phyloP scores from a whole-genome alignment of 2,329 filamentous ascomycete genomes.

The Hypoxylon sp. region DNA sequence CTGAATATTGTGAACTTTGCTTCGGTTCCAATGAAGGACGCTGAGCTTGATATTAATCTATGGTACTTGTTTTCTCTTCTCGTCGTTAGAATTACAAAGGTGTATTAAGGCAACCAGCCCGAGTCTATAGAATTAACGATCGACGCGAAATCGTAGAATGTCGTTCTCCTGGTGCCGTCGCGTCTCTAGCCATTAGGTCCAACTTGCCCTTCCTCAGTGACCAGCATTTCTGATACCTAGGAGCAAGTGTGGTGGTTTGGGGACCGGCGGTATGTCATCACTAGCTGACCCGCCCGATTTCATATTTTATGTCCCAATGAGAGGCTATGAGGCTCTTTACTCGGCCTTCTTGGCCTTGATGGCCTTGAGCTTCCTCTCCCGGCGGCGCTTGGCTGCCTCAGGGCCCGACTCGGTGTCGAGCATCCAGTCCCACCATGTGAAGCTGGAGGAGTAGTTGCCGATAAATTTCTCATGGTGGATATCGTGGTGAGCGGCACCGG shows the following conservation, averaged over 20 bases:
- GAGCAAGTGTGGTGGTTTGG: conserved; percentile 26
- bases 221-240: conserved; percentile 41
- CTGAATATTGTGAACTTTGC: conserved; percentile 11
- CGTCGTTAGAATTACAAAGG: conserved; percentile 42
- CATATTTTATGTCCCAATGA: conserved; percentile 19
- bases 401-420: conserved; percentile 94
- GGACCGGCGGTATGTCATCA: conserved; percentile 18
- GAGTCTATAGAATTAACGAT: conserved; percentile 48
- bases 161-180: conserved; percentile 20
- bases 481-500: conserved; percentile 96
- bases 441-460: conserved; percentile 97
- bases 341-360: conserved; percentile 78
- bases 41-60: conserved; percentile 46
- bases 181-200: conserved; percentile 22
- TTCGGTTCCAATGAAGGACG: conserved; percentile 39
- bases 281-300: conserved; percentile 15
- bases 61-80: conserved; percentile 35
- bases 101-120: conserved; percentile 44
- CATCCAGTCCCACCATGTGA: conserved; percentile 98
- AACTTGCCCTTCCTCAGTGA: conserved; percentile 35
- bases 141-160: conserved; percentile 37
- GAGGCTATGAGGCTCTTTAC: conserved; percentile 48
- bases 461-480: conserved; percentile 98
- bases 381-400: conserved; percentile 86
- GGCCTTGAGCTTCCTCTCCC: conserved; percentile 80